These are phyloP conservation scores for Schizothecium vesticola DNA, from an alignment of 495 filamentous ascomycete genomes.

Conservation along the genomic window DNA sequence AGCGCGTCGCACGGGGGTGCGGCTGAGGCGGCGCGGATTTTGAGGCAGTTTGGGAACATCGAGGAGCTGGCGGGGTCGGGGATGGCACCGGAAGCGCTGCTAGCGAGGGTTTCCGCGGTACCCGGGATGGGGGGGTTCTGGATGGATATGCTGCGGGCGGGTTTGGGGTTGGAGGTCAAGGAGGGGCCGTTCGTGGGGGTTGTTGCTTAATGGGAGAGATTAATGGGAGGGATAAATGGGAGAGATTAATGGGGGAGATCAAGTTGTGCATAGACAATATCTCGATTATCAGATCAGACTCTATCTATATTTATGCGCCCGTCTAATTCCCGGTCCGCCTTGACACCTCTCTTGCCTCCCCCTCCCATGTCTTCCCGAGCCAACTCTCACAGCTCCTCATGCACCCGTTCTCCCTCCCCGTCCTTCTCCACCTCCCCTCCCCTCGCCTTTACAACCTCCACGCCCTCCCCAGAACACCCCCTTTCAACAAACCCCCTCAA, in stretches of 20 bases:
- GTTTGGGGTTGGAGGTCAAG: slow-evolving; percentile 8
- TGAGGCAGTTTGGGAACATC: slow-evolving; percentile 11
- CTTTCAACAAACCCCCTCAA: not conserved
- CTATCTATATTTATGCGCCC: no score
- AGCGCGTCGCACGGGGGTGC: slow-evolving; percentile 19
- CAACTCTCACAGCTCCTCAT: not conserved
- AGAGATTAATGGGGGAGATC: not conserved
- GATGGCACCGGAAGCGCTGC: not conserved
- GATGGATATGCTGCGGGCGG: slow-evolving; percentile 2
- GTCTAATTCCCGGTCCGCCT: no score
- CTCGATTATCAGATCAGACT: not conserved
- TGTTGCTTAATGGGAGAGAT: not conserved
- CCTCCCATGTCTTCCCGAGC: no score
- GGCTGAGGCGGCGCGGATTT: slow-evolving; percentile 14
- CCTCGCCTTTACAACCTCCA: not conserved
- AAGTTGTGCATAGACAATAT: not conserved
- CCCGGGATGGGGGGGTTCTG: slow-evolving; percentile 5
- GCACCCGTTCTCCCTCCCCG: not conserved
- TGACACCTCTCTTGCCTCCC: no score
- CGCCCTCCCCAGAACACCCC: not conserved
- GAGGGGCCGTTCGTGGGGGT: not conserved
- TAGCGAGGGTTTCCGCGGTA: slow-evolving; percentile 7
- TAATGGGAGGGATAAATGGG: no score
- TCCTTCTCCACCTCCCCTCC: not conserved
- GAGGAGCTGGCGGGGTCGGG: slow-evolving; percentile 3